phyloP scores from a whole-genome alignment of 768 basidiomycete species.

The Auriscalpium microsporum region DNA sequence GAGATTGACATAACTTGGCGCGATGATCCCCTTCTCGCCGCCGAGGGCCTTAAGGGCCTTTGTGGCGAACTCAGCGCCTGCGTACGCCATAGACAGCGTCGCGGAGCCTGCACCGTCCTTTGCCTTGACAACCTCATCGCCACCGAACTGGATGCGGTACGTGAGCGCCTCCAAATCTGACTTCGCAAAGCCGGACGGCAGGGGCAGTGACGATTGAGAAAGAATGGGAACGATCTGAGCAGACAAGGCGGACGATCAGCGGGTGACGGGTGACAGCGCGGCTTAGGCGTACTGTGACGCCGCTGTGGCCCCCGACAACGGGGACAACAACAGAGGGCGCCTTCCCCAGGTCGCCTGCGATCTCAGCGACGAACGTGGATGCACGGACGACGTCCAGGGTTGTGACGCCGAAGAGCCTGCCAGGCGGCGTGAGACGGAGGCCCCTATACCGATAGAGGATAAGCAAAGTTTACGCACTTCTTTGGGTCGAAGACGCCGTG shows the following conservation, averaged over 20 bases:
- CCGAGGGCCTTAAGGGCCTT: slow-evolving; percentile 79
- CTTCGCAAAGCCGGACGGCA: slow-evolving; percentile 48
- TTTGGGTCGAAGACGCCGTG: slow-evolving; percentile 87
- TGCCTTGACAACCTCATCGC: slow-evolving; percentile 97
- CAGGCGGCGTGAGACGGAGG: slow-evolving; percentile 1
- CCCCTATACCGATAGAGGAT: not conserved
- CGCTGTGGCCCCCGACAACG: slow-evolving; percentile 93
- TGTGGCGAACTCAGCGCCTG: slow-evolving; percentile 82
- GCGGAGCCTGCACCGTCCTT: slow-evolving; percentile 92
- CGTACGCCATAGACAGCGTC: slow-evolving; percentile 95
- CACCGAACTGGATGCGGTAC: slow-evolving; percentile 89
- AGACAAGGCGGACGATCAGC: not conserved
- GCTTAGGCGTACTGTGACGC: slow-evolving; percentile 61
- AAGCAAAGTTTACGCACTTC: slow-evolving; percentile 40
- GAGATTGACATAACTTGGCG: slow-evolving; percentile 80
- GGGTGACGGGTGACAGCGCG: not conserved
- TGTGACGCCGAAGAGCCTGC: slow-evolving; percentile 92
- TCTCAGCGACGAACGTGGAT: slow-evolving; percentile 89
- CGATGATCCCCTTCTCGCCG: slow-evolving; percentile 81
- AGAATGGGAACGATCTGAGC: slow-evolving; percentile 83
- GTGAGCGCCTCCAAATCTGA: slow-evolving; percentile 51
- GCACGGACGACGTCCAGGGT: slow-evolving; percentile 96
- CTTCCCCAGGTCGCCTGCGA: slow-evolving; percentile 54
- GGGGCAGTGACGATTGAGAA: slow-evolving; percentile 77
- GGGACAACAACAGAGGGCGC: slow-evolving; percentile 66